phyloP scores from a whole-genome alignment of 1,139 yeast genomes.

The Sugiyamaella xylanicola region DNA sequence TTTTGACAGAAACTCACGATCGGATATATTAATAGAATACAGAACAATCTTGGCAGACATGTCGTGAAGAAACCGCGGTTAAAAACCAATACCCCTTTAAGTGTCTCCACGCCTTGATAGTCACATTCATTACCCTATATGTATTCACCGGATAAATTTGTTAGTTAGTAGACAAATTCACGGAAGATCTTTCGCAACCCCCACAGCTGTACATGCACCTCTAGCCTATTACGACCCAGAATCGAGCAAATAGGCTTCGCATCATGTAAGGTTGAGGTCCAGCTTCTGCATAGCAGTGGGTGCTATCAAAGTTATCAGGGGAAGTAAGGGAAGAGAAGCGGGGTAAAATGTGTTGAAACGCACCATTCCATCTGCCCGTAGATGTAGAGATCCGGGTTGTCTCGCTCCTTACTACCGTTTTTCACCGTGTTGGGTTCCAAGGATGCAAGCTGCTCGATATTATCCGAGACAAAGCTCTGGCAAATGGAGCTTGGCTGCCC shows the following conservation, averaged over 20 bases:
- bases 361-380: too few species aligned
- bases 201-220: constrained; percentile 1
- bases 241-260: not conserved
- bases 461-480: not conserved
- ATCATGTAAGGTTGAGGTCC: not conserved
- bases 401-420: not conserved
- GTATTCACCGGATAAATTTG: constrained; percentile 7
- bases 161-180: constrained; percentile 2
- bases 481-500: too few species aligned
- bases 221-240: not conserved
- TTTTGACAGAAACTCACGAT: not conserved
- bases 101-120: not conserved
- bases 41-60: not conserved
- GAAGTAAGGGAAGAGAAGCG: not conserved
- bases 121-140: not conserved
- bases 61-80: not conserved
- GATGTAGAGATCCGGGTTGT: not conserved
- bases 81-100: not conserved
- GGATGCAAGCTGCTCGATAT: not conserved
- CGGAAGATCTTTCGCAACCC: constrained; percentile 12
- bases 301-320: not conserved
- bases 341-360: not conserved
- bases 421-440: not conserved
- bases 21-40: too few species aligned
- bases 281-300: not conserved